Evolutionary conservation across 768 basidiomycete species (phyloP).

Genomic region (Xerocomellus dryophilus): DNA sequence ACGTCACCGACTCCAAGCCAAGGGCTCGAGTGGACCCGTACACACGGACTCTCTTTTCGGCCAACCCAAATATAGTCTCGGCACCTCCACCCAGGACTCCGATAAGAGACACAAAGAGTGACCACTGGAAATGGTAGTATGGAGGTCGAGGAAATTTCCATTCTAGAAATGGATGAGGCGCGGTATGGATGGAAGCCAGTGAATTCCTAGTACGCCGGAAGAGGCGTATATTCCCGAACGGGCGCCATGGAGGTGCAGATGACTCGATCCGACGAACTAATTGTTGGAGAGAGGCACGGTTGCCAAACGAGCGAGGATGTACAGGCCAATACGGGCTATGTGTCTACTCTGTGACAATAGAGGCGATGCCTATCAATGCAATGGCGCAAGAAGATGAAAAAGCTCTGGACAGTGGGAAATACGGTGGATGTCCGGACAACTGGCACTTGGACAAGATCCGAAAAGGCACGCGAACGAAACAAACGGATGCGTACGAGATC

Average conservation of each 20-base stretch:
- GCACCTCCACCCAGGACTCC: not conserved
- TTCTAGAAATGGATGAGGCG: constrained; percentile 12
- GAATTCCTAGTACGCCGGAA: not conserved
- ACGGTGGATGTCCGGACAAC: constrained; percentile 1
- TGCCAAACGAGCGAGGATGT: not conserved
- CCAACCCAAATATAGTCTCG: constrained; percentile 1
- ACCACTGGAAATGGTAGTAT: constrained; percentile 12
- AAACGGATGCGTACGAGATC: not conserved
- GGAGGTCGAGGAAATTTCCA: constrained; percentile 11
- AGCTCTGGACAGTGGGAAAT: constrained; percentile 3
- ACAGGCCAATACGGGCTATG: not conserved
- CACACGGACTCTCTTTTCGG: constrained; percentile 8
- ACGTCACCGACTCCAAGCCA: not conserved
- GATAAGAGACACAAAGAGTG: constrained; percentile 10
- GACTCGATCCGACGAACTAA: constrained; percentile 5
- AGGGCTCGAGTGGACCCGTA: not conserved
- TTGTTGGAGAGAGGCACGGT: constrained; percentile 2
- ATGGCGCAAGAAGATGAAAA: not conserved
- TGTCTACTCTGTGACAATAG: not conserved
- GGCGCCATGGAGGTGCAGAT: not conserved
- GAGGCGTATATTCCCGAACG: constrained; percentile 5
- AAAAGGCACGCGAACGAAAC: not conserved
- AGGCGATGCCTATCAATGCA: not conserved
- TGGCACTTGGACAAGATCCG: constrained; percentile 9
- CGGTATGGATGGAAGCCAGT: constrained; percentile 6